Base-by-base conservation (phyloP, 441 rosid species). In the Lepidium campestre region DNA sequence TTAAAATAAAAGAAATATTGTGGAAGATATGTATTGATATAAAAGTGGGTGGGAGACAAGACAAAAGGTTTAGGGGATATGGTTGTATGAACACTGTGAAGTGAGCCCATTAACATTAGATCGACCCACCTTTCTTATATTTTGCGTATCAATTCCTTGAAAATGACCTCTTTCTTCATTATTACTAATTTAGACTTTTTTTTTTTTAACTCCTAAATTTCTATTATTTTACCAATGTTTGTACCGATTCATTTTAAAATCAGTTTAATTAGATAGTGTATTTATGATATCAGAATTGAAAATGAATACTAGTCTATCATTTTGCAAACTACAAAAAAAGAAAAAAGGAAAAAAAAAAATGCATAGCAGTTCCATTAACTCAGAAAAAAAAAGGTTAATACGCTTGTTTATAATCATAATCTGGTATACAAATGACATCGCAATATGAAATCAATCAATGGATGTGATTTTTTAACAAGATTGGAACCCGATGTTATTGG, bases 41-140 rank as follows among this genome's bases (percentile, higher is more conserved):
- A 53, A 54, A 37, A 54, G 19, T 71, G 41, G 49, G 75, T 71
- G 75, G 75, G 70, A 56, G 75, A 71, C 59, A 64, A 64, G 36
- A 59, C 19, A 68, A 59, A 25, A 68, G 35, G 58, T 57, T 10
- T 46, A 11, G 27, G 60, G 13, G 53, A 49, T 48, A 53, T 60
- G 17, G 67, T 70, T 52, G 56, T 52, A 8, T 15, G 57, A 52
- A 29, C 19, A 29, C 19, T 55, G 57, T 71, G 75, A 71, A 63
- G 63, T 71, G 75, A 62, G 44, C 63, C 75, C 65, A 71, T 63
- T 71, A 55, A 0, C 37, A 36, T n/a, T 11, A 23, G 22, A 62
- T 55, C 55, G 13, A 63, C 70, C 70, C 70, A 71, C 75, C 63
- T 63, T 70, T 35, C 40, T 20, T 70, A 54, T 70, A 62, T 68